A percentile compares a stretch with the other conserved stretches of the same genome.
Evolutionary conservation across 2,329 filamentous ascomycete genomes (phyloP).

Genomic region (Verticillium dahliae): DNA sequence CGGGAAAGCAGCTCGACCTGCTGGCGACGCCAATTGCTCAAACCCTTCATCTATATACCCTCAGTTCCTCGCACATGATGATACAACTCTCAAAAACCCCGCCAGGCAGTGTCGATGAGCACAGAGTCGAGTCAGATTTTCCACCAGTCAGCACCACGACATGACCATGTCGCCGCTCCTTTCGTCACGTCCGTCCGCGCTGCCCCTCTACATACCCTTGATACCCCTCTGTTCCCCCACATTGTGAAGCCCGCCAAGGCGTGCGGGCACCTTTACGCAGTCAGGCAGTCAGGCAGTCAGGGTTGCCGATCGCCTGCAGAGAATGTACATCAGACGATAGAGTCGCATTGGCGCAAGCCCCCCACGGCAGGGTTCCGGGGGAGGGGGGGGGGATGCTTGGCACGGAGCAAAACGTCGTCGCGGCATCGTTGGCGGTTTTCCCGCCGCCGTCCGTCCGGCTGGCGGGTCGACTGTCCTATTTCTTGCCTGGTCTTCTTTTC

Average conservation of each 20-base stretch:
- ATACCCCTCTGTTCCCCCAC: background rate
- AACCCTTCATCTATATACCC: background rate
- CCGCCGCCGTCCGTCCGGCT: background rate
- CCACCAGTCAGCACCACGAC: background rate
- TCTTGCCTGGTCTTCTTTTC: no score
- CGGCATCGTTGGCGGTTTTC: background rate
- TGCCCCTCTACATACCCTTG: background rate
- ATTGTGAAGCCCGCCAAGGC: background rate
- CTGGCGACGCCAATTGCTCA: background rate
- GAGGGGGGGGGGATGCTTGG: background rate
- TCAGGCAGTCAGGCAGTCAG: background rate
- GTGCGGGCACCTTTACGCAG: background rate
- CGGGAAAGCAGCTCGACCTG: background rate
- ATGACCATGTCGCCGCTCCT: background rate
- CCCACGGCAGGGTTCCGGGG: background rate
- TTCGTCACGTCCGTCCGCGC: background rate
- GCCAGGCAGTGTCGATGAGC: background rate
- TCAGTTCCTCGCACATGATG: background rate
- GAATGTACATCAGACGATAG: background rate
- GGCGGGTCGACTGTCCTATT: background rate
- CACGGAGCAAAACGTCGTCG: background rate
- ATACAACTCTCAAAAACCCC: background rate
- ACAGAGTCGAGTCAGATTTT: background rate
- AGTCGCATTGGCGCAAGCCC: background rate
- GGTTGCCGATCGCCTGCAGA: background rate